Conservation (phyloP, 345 rosid species). For the Rhizophora apiculata region DNA sequence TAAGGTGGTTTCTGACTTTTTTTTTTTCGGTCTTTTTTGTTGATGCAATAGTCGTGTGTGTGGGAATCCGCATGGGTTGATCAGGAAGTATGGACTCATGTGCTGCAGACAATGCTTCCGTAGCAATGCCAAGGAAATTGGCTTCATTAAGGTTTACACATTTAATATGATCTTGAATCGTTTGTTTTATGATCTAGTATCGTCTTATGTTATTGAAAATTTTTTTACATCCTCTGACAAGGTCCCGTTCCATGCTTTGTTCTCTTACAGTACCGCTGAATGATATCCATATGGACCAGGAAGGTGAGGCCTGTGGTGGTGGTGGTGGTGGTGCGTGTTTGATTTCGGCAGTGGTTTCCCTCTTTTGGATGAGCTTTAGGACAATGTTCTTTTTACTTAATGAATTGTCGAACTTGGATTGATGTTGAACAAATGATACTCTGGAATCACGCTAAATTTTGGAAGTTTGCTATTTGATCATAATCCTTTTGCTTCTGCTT, state of each 20-base stretch:
- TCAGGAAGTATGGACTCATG: conserved; percentile 39
- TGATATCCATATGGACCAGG: background rate
- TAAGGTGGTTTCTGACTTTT: too few relatives aligned
- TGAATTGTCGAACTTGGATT: conserved; percentile 5
- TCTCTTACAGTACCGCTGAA: conserved; percentile 25
- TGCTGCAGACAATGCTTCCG: conserved; percentile 42
- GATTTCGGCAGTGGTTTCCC: background rate
- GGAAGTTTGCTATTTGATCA: background rate
- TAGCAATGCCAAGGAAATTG: conserved; percentile 38
- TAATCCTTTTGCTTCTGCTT: background rate
- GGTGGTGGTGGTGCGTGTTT: background rate
- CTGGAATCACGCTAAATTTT: background rate
- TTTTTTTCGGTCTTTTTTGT: background rate
- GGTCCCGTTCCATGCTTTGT: background rate
- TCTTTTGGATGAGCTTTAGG: background rate
- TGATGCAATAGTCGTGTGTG: conserved; percentile 29
- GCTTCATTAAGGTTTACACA: conserved; percentile 30
- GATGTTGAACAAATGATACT: background rate
- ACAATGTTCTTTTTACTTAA: conserved; percentile 4
- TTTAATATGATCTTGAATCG: background rate
- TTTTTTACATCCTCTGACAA: background rate
- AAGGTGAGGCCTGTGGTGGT: background rate
- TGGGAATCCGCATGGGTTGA: conserved; percentile 34
- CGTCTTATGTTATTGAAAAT: background rate
- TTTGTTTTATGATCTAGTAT: background rate